phyloP scores from a whole-genome alignment of 2,329 filamentous ascomycete genomes.

The Chalaropsis ovoidea region DNA sequence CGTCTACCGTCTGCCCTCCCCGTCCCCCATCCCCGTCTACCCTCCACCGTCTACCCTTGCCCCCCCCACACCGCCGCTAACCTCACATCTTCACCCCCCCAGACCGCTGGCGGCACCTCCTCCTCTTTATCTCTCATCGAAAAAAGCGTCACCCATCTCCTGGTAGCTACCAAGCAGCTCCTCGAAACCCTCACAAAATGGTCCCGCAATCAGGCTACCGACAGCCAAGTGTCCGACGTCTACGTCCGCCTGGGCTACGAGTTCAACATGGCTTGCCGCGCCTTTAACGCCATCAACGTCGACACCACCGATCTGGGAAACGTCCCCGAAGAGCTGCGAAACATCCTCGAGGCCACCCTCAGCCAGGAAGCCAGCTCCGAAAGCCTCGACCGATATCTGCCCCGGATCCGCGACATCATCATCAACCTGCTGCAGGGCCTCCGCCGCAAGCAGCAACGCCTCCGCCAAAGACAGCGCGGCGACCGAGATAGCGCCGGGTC shows the following conservation, averaged over 20 bases:
- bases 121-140: constrained; percentile 88
- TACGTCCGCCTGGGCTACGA: constrained; percentile 96
- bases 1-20: too few species aligned
- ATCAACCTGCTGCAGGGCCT: constrained; percentile 92
- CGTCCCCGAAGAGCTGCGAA: constrained; percentile 79
- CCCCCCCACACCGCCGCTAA: not conserved
- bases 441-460: constrained; percentile 90
- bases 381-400: constrained; percentile 86
- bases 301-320: constrained; percentile 91
- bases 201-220: constrained; percentile 84
- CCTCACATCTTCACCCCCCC: not conserved
- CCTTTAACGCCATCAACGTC: constrained; percentile 93
- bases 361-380: constrained; percentile 93
- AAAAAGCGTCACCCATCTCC: constrained; percentile 94
- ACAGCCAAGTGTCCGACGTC: constrained; percentile 93
- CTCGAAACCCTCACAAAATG: constrained; percentile 95
- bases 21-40: not conserved
- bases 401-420: constrained; percentile 93
- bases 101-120: constrained; percentile 52
- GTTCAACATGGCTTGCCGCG: constrained; percentile 96
- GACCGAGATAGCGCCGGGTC: constrained; percentile 40
- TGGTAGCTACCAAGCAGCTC: constrained; percentile 94
- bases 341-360: constrained; percentile 87
- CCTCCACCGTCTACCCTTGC: too few species aligned
- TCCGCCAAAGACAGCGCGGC: constrained; percentile 54